A percentile compares a stretch with the other conserved stretches of the same genome.
Conservation (phyloP, 1,284 basidiomycete species). For the Lentinus polychrous region DNA sequence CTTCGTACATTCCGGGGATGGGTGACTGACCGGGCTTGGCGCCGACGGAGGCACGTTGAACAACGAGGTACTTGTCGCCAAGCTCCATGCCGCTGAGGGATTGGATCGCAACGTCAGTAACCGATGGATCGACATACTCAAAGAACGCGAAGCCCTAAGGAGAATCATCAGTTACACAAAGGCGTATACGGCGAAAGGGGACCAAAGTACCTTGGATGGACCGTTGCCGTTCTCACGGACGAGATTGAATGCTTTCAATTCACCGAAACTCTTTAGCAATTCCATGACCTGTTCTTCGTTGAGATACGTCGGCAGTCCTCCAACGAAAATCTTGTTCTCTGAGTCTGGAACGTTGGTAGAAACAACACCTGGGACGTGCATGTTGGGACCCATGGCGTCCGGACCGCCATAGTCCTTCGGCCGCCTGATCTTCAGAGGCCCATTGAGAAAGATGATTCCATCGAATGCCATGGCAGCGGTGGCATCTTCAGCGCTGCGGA, state of each 20-base stretch:
- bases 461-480: slow-evolving; percentile 96
- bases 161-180: slow-evolving; percentile 3
- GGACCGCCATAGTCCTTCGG: slow-evolving; percentile 92
- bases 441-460: slow-evolving; percentile 90
- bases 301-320: slow-evolving; percentile 91
- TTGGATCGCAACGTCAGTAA: slow-evolving; percentile 95
- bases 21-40: slow-evolving; percentile 70
- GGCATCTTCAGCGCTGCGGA: slow-evolving; percentile 94
- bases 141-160: slow-evolving; percentile 94
- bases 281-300: slow-evolving; percentile 98
- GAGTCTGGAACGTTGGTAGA: slow-evolving; percentile 97
- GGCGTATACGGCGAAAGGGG: slow-evolving; percentile 3
- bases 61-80: slow-evolving; percentile 93
- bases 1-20: slow-evolving; percentile 53
- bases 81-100: slow-evolving; percentile 97
- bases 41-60: slow-evolving; percentile 93
- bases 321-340: slow-evolving; percentile 97
- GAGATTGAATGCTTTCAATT: slow-evolving; percentile 95
- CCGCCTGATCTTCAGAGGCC: slow-evolving; percentile 89
- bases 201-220: slow-evolving; percentile 67
- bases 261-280: slow-evolving; percentile 93
- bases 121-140: slow-evolving; percentile 87
- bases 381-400: slow-evolving; percentile 54
- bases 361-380: slow-evolving; percentile 89
- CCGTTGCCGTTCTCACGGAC: slow-evolving; percentile 91